Percentiles rank a stretch among this genome's conserved stretches.
Conservation (phyloP, 2,329 filamentous ascomycete genomes). For the Anisogramma anomala region DNA sequence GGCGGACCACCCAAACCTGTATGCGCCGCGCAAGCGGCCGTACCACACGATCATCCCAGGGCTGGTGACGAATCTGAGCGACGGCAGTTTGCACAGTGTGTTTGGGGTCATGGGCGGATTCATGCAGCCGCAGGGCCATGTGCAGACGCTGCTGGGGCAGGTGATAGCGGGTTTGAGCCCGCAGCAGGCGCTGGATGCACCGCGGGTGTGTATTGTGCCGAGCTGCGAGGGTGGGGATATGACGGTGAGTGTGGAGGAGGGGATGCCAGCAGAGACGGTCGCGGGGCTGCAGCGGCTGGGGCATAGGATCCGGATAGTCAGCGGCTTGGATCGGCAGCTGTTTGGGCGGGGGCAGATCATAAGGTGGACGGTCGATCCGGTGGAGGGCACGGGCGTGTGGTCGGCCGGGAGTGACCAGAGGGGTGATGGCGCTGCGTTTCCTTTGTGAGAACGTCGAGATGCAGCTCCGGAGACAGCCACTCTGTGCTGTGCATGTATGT, state of each 20-base stretch:
- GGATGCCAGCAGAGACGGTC: conserved; percentile 57
- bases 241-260: conserved; percentile 71
- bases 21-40: conserved; percentile 73
- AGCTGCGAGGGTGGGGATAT: conserved; percentile 54
- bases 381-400: conserved; percentile 63
- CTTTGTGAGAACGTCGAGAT: conserved; percentile 23
- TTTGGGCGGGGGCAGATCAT: conserved; percentile 89
- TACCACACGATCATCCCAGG: conserved; percentile 98
- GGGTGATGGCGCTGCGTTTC: conserved; percentile 65
- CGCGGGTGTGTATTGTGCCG: conserved; percentile 76
- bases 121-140: conserved; percentile 95
- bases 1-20: conserved; percentile 61
- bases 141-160: conserved; percentile 87
- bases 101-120: conserved; percentile 98
- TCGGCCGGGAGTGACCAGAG: conserved; percentile 81
- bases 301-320: conserved; percentile 59
- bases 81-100: conserved; percentile 67
- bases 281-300: conserved; percentile 58
- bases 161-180: conserved; percentile 69
- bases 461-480: not conserved
- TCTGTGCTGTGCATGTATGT: not conserved
- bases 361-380: conserved; percentile 56
- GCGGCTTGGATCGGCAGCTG: conserved; percentile 50
- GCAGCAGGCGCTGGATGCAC: conserved; percentile 81
- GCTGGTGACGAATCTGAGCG: conserved; percentile 65